phyloP scores from a whole-genome alignment of 345 rosid genomes.

The Aegle marmelos region DNA sequence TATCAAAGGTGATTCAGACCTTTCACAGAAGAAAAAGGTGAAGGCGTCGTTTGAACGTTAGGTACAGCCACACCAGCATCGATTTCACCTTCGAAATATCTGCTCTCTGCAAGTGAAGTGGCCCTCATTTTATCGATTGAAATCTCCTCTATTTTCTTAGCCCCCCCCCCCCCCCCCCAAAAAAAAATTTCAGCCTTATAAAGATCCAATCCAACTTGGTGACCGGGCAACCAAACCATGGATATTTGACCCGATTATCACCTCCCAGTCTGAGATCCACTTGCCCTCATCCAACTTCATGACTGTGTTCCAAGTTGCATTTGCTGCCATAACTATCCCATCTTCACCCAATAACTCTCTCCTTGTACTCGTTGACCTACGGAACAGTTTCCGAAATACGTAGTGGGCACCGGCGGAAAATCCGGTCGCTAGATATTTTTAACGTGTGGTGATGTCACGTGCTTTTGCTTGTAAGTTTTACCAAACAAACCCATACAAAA shows the following conservation, averaged over 20 bases:
- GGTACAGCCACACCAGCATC: conserved; percentile 36
- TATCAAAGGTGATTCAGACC: conserved; percentile 10
- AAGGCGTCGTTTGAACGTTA: conserved; percentile 17
- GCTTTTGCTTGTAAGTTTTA: too few species aligned
- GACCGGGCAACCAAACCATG: too few species aligned
- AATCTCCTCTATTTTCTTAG: conserved; percentile 37
- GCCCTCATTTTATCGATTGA: conserved; percentile 26
- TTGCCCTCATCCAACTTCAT: conserved; percentile 26
- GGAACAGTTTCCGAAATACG: too few species aligned
- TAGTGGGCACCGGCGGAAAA: too few species aligned
- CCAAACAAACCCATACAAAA: too few species aligned
- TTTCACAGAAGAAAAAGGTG: not conserved
- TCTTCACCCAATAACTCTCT: conserved; percentile 25
- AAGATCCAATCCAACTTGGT: conserved; percentile 12
- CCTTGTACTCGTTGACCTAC: not conserved
- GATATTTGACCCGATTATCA: too few species aligned
- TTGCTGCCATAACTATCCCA: conserved; percentile 35
- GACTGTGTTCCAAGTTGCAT: conserved; percentile 27
- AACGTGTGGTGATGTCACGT: too few species aligned
- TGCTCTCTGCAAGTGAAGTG: conserved; percentile 24
- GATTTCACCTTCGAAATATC: conserved; percentile 33
- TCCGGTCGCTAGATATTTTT: too few species aligned
- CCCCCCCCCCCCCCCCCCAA: conserved; percentile 58
- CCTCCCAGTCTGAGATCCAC: too few species aligned
- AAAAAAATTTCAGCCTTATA: conserved; percentile 38